Conservation (phyloP, 108 stramenopile genomes). For the Cyclotella sp. region DNA sequence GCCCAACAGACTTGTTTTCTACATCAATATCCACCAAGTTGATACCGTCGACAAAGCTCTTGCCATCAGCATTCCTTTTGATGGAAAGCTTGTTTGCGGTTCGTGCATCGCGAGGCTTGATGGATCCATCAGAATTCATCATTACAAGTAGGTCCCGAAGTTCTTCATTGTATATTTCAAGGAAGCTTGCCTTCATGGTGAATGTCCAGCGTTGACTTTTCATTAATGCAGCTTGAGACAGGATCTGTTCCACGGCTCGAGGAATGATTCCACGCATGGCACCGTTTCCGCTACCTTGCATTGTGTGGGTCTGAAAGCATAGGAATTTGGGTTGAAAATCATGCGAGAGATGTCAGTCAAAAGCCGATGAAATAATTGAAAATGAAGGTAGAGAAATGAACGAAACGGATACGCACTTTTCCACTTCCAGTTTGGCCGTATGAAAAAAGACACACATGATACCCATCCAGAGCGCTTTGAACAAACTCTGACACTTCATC, state of each 20-base stretch:
- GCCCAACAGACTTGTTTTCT: slow-evolving; percentile 57
- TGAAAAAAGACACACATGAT: slow-evolving; percentile 86
- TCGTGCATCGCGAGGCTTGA: slow-evolving; percentile 27
- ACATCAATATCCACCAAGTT: slow-evolving; percentile 85
- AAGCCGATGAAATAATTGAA: no score
- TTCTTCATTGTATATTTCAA: slow-evolving; percentile 99
- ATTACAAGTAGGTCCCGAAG: slow-evolving; percentile 91
- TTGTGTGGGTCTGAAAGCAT: slow-evolving; percentile 74
- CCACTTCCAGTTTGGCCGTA: slow-evolving; percentile 85
- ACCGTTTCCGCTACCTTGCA: slow-evolving; percentile 84
- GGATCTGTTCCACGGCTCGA: slow-evolving; percentile 91
- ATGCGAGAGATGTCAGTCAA: no score
- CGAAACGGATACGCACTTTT: slow-evolving; percentile 31
- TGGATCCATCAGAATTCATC: slow-evolving; percentile 58
- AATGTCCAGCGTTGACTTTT: slow-evolving; percentile 95
- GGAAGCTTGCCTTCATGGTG: slow-evolving; percentile 91
- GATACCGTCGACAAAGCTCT: slow-evolving; percentile 92
- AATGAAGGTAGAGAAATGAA: neutral
- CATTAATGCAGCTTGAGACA: slow-evolving; percentile 79
- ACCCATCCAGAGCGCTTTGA: slow-evolving; percentile 93
- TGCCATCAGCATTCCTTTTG: slow-evolving; percentile 78
- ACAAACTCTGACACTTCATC: slow-evolving; percentile 92
- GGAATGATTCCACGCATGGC: slow-evolving; percentile 91
- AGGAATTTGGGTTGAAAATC: neutral
- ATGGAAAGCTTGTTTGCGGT: slow-evolving; percentile 72